These are phyloP conservation scores for Lachancea sp. DNA, from an alignment of 805 yeast species.

Conservation along the genomic window DNA sequence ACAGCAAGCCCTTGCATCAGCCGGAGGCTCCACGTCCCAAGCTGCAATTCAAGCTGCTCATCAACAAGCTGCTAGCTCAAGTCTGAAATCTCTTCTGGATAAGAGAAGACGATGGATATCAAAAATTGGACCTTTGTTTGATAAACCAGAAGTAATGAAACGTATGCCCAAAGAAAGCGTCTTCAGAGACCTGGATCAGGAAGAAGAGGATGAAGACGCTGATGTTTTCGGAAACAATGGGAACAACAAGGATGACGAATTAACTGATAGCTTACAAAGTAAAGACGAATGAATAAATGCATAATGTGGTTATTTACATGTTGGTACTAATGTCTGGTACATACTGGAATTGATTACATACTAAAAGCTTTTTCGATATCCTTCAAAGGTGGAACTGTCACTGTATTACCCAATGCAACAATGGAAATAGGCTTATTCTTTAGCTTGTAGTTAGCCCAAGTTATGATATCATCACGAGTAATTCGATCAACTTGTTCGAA, in stretches of 20 bases:
- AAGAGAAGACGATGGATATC: slow-evolving; percentile 85
- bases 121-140: slow-evolving; percentile 83
- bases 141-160: slow-evolving; percentile 60
- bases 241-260: slow-evolving; percentile 28
- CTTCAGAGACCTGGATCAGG: slow-evolving; percentile 39
- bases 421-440: slow-evolving; percentile 76
- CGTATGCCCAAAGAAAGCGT: slow-evolving; percentile 62
- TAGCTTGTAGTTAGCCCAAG: slow-evolving; percentile 82
- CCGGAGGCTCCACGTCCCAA: slow-evolving; percentile 25
- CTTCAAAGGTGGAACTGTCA: slow-evolving; percentile 59
- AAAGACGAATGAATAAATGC: slow-evolving; percentile 10
- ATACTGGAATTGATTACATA: neutral
- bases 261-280: slow-evolving; percentile 14
- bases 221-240: slow-evolving; percentile 29
- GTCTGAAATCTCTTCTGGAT: slow-evolving; percentile 72
- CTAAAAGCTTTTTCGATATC: slow-evolving; percentile 43
- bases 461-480: slow-evolving; percentile 68
- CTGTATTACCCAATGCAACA: slow-evolving; percentile 84
- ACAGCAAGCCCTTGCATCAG: slow-evolving; percentile 18
- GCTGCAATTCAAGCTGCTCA: slow-evolving; percentile 40
- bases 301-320: slow-evolving; percentile 7
- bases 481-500: slow-evolving; percentile 66
- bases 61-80: slow-evolving; percentile 70
- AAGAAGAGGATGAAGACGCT: slow-evolving; percentile 38
- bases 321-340: neutral